These are phyloP conservation scores for Celoporthe dispersa DNA, from an alignment of 2,329 filamentous ascomycete species.

Conservation along the genomic window DNA sequence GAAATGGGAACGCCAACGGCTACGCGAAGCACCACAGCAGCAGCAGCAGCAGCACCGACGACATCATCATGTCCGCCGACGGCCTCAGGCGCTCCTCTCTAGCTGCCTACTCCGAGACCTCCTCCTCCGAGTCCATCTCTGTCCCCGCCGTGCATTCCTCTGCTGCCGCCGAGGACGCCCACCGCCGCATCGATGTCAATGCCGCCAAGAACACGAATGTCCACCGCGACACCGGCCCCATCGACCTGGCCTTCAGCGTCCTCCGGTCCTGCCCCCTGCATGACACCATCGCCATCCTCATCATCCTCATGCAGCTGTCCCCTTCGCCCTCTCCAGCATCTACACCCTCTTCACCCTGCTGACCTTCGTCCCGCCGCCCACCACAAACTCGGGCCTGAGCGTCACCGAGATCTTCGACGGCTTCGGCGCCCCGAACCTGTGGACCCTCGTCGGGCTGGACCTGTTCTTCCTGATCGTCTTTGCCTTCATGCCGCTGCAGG, in stretches of 20 bases:
- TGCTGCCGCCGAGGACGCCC: conserved; percentile 46
- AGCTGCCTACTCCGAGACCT: conserved; percentile 48
- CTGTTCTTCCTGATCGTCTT: conserved; percentile 81
- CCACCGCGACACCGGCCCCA: conserved; percentile 71
- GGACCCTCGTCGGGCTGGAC: conserved; percentile 84
- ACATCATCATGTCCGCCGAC: conserved; percentile 43
- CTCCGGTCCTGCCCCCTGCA: conserved; percentile 87
- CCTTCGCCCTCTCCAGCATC: conserved; percentile 83
- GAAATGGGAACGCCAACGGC: conserved; percentile 37
- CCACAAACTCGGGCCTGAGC: conserved; percentile 77
- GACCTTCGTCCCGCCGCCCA: conserved; percentile 86
- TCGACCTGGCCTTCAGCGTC: conserved; percentile 83
- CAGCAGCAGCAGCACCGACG: conserved; percentile 46
- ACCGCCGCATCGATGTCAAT: conserved; percentile 73
- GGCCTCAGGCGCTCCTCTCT: conserved; percentile 52
- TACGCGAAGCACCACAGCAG: conserved; percentile 40
- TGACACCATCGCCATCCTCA: conserved; percentile 95
- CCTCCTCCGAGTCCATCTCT: conserved; percentile 32
- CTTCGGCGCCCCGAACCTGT: conserved; percentile 81
- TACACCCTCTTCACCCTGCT: conserved; percentile 92
- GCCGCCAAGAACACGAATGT: conserved; percentile 69
- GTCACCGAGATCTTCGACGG: conserved; percentile 92
- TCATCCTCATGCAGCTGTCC: conserved; percentile 90
- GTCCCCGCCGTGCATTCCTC: conserved; percentile 32
- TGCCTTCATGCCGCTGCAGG: conserved; percentile 85